Conservation (phyloP, 2,329 filamentous ascomycete species). For the Zymoseptoria brevis region DNA sequence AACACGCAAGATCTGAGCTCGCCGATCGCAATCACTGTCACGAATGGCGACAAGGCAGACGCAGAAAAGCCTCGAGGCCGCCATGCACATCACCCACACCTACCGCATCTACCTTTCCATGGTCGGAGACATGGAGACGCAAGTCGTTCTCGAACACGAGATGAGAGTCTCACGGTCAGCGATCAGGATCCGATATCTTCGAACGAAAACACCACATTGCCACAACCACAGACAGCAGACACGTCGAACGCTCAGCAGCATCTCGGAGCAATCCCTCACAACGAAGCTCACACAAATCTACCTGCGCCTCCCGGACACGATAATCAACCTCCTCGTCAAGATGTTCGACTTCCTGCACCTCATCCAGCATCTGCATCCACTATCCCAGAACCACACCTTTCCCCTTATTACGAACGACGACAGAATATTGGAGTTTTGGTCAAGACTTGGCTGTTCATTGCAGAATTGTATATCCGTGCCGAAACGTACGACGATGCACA, state of each 20-base stretch:
- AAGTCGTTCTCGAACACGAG: slow-evolving; percentile 2
- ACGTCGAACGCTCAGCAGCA: slow-evolving; percentile 22
- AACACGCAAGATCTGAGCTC: slow-evolving; percentile 17
- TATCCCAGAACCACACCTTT: slow-evolving; percentile 41
- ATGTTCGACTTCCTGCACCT: slow-evolving; percentile 36
- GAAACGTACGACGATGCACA: slow-evolving; percentile 70
- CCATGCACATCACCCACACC: slow-evolving; percentile 30
- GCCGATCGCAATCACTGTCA: slow-evolving; percentile 67
- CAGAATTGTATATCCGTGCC: slow-evolving; percentile 77
- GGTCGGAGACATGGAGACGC: slow-evolving; percentile 1
- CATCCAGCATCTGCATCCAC: slow-evolving; percentile 30
- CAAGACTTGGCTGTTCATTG: slow-evolving; percentile 84
- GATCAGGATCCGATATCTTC: slow-evolving; percentile 11
- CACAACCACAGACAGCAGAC: slow-evolving; percentile 1
- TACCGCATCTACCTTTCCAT: slow-evolving; percentile 29
- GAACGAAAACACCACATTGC: slow-evolving; percentile 5
- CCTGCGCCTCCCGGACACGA: slow-evolving; percentile 34
- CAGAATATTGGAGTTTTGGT: slow-evolving; percentile 55
- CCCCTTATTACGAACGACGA: slow-evolving; percentile 44
- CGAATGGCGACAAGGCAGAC: slow-evolving; percentile 47
- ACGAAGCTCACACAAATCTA: slow-evolving; percentile 28
- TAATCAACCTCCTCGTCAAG: slow-evolving; percentile 37
- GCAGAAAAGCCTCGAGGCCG: slow-evolving; percentile 29
- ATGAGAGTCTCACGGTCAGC: slow-evolving; percentile 8
- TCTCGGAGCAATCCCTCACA: slow-evolving; percentile 34